A percentile compares a stretch with the other conserved stretches of the same genome.
These are phyloP conservation scores for Coemansia sp. DNA, from an alignment of 192 early-diverging fungal species.

Conservation along the genomic window DNA sequence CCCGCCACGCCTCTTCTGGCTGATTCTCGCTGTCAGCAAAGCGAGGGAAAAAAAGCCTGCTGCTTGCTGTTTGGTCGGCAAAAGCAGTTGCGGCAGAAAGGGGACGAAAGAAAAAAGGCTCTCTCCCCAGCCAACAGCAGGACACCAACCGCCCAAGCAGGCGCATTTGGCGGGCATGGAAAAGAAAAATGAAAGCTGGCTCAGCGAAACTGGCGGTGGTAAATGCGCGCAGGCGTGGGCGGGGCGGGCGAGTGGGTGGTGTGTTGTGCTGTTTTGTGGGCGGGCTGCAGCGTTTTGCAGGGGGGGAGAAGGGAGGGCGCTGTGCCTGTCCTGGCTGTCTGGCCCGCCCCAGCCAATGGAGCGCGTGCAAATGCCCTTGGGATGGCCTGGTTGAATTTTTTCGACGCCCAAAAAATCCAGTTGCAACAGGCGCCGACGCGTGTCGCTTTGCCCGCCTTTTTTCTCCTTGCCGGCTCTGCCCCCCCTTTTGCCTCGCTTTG, in stretches of 20 bases:
- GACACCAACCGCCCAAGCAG: neutral
- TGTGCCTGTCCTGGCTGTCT: neutral
- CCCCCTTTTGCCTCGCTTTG: neutral
- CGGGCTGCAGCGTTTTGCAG: neutral
- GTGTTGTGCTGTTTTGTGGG: neutral
- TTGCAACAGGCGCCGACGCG: neutral
- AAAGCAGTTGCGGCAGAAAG: too few relatives aligned
- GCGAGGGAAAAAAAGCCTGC: neutral
- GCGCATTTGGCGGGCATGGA: too few relatives aligned
- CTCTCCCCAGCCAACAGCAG: neutral
- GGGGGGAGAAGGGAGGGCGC: neutral
- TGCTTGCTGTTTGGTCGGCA: neutral
- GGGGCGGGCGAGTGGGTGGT: too few relatives aligned
- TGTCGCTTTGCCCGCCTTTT: neutral
- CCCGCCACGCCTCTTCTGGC: neutral
- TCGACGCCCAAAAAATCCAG: conserved; percentile 14
- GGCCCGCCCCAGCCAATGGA: conserved; percentile 12
- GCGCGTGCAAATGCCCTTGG: conserved; percentile 7
- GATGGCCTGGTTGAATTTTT: conserved; percentile 9
- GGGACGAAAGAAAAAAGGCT: too few relatives aligned
- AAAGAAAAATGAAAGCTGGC: conserved; percentile 12
- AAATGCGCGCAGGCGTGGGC: conserved; percentile 2
- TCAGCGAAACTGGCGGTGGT: conserved; percentile 14
- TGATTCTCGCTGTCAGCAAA: neutral
- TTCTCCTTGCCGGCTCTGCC: neutral